Conservation (phyloP, 2,329 filamentous ascomycete genomes). For the Trichoderma hamatum region DNA sequence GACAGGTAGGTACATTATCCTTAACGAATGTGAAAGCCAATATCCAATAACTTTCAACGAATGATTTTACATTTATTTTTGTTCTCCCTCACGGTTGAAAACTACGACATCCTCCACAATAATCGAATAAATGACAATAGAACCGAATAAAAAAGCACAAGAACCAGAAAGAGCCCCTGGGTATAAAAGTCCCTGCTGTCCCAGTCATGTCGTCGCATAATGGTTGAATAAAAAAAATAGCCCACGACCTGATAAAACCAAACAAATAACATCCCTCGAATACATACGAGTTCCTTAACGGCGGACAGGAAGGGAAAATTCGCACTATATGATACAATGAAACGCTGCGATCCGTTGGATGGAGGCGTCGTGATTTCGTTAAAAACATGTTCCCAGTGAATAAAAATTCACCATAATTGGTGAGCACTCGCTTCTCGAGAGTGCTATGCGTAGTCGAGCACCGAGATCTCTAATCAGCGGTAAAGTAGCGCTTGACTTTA, state of each 20-base stretch:
- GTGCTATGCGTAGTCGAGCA: neutral
- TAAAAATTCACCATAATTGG: neutral
- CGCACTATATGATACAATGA: slow-evolving; percentile 25
- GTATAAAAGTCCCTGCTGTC: slow-evolving; percentile 27
- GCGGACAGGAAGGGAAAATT: neutral
- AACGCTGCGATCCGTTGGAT: slow-evolving; percentile 23
- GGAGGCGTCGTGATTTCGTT: slow-evolving; percentile 24
- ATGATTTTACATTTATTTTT: slow-evolving; percentile 12
- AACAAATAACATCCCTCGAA: slow-evolving; percentile 13
- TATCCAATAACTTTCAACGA: neutral
- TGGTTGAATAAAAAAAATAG: slow-evolving; percentile 4
- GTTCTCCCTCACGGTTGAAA: neutral
- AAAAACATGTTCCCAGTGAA: slow-evolving; percentile 10
- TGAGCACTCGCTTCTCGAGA: neutral
- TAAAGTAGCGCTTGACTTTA: slow-evolving; percentile 73
- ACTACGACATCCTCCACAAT: neutral
- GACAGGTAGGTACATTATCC: neutral
- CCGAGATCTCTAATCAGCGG: slow-evolving; percentile 56
- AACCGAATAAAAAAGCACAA: neutral
- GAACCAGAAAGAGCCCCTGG: slow-evolving; percentile 22
- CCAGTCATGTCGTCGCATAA: slow-evolving; percentile 23
- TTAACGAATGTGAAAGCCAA: neutral
- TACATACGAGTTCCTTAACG: neutral
- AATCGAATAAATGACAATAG: neutral
- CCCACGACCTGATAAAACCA: slow-evolving; percentile 10